Evolutionary conservation across 1,284 basidiomycete species (phyloP).

Genomic region (Tilletia setariae): DNA sequence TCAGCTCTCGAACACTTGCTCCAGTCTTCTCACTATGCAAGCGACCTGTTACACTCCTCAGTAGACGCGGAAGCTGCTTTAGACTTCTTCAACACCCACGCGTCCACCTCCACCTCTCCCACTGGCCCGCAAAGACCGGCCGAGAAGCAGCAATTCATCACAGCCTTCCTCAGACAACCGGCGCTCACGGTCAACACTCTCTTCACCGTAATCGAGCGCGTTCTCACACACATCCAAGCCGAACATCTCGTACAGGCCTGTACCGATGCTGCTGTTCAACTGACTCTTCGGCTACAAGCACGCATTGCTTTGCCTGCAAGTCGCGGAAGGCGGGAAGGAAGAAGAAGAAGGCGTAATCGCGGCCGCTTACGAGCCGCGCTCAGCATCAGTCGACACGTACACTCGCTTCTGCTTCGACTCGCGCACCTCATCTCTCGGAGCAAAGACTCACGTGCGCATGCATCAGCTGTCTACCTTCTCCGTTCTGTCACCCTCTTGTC

Average conservation of each 20-base stretch:
- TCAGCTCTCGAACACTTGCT: neutral
- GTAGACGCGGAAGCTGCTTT: neutral
- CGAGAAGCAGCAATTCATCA: neutral
- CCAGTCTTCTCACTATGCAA: neutral
- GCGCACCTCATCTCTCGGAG: neutral
- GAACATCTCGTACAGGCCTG: neutral
- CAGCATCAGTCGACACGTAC: neutral
- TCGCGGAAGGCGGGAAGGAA: too few relatives aligned
- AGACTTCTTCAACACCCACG: neutral
- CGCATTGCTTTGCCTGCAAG: neutral
- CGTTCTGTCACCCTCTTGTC: neutral
- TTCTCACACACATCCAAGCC: neutral
- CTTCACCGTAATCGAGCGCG: neutral
- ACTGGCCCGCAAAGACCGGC: neutral
- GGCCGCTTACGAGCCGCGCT: neutral
- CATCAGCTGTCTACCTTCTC: neutral
- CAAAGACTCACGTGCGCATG: neutral
- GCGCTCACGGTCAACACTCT: neutral
- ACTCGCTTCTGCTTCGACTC: neutral
- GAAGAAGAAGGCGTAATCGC: neutral
- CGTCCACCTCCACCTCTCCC: neutral
- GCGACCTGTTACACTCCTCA: neutral
- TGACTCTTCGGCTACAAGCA: neutral
- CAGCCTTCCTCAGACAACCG: neutral
- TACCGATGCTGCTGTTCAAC: neutral